Evolutionary conservation across 148 eudicot species (phyloP), one percentile per base, ranked within the genome.

Genomic region (Diospyros lotus): DNA sequence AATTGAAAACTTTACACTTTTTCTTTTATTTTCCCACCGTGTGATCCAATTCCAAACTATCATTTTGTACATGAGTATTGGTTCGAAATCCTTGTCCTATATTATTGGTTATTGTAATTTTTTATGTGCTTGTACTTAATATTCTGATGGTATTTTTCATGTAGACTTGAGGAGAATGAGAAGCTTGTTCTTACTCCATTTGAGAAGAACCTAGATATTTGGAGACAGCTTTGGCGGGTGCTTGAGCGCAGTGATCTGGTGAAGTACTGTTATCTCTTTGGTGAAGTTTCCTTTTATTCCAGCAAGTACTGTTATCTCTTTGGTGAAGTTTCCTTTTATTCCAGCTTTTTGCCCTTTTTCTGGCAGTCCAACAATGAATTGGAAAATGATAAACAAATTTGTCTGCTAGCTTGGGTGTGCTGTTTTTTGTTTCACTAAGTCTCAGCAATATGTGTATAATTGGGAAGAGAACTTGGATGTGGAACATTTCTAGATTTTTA

Each of bases 151-250:
- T 13, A 45, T 40, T 42, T 18, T 46, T 75, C 41, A 18, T 84
- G 80, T 86, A 95, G 99, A 76, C 96, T 95, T 74, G 99, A 95
- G 82, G 93, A 90, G 72, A 95, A 95, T 81, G 93, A 93, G 76
- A 92, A 85, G 65, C 97, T 95, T 76, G 93, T 95, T 80, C 96
- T 92, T 64, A 95, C 99, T 73, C 99, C 99, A 73, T 95, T 95
- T 82, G 99, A 95, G 90, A 95, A 95, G 87, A 95, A 95, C 78
- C 80, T 92, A 76, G 99, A 95, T 82, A 95, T 95, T 17, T 95
- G 99, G 99, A 86, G 99, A 85, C 99, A 95, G 78, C 99, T 95
- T 80, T 95, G 99, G 99, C 94, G 97, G 73, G 99, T 95, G 64
- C 88, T 95, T 82, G 99, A 92, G 78, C 97, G 99, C 41, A 95